Evolutionary conservation across 768 basidiomycete species (phyloP), one percentile per base, ranked within the genome.

Genomic region (Coprinellus aureogranulatus): DNA sequence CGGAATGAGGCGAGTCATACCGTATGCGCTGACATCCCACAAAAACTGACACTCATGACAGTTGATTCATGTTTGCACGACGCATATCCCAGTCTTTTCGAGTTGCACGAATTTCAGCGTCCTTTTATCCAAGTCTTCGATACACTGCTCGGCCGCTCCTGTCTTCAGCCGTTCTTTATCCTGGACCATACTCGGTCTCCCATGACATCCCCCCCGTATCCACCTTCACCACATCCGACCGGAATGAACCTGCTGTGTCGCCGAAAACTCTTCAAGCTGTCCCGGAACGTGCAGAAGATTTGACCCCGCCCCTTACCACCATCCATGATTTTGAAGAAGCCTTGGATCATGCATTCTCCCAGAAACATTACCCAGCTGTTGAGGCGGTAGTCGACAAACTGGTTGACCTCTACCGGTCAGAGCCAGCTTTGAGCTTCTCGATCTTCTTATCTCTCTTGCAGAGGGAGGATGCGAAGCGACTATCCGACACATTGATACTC

Each of bases 1-100:
- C 80, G 85, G 79, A 67, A 87, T 87, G 85, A 73, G 80, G 86
- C 83, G 64, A 61, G 81, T 67, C 44, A 31, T 18, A 47, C 31
- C 44, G n/a, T 5, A 22, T 45, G 14, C 34, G 27, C n/a, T 16
- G 10, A 4, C 28, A 25, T 16, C 8, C 12, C 2, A 25, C n/a
- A 8, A 14, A 31, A 11, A 12, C 16, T 51, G 49, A 20, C 49
- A 11, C 23, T 12, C 16, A 9, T 14, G 12, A 11, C 11, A 31
- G 30, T 30, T 51, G 11, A 51, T 31, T 51, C 28, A 51, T 51
- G 49, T 51, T 51, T 34, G 18, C 34, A 20, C 49, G 49, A 23
- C 31, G 49, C 27, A 51, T 51, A 18, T 30, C 49, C 34, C 49
- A 51, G 49, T 34, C 49, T 5, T 34, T 51, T 34, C 26, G 49